A percentile compares a stretch with the other conserved stretches of the same genome.
Evolutionary conservation across 306 rosid genomes (phyloP).

Genomic region (Oxytropis ochrocephala): DNA sequence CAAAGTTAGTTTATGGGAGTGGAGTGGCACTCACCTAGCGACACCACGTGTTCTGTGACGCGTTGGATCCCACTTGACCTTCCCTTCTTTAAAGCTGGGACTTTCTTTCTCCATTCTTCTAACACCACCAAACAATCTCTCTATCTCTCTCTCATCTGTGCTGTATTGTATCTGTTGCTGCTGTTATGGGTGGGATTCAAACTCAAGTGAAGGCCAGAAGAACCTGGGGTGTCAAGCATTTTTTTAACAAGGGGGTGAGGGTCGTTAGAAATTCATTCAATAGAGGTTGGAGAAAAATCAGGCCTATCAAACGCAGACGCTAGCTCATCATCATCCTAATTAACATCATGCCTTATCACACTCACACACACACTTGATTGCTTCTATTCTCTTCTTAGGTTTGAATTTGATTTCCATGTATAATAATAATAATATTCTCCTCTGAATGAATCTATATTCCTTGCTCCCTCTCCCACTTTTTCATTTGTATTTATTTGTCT

Average conservation of each 20-base stretch:
- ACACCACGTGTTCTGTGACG: slow-evolving; percentile 32
- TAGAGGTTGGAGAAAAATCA: slow-evolving; percentile 75
- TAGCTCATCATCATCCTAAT: neutral
- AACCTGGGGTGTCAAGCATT: slow-evolving; percentile 43
- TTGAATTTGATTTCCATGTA: slow-evolving; percentile 12
- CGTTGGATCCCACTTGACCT: slow-evolving; percentile 38
- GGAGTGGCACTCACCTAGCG: neutral
- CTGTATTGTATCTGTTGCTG: too few relatives aligned
- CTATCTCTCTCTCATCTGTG: neutral
- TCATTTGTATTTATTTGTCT: neutral
- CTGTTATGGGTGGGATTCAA: slow-evolving; percentile 52
- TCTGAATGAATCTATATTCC: neutral
- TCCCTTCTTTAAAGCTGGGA: neutral
- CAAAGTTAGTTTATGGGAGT: neutral
- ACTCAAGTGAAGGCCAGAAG: slow-evolving; percentile 43
- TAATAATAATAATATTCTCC: too few relatives aligned
- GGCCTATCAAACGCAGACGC: slow-evolving; percentile 44
- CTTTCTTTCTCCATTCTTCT: neutral
- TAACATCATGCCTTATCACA: neutral
- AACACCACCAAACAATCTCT: neutral
- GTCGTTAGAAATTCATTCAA: slow-evolving; percentile 65
- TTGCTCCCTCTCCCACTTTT: neutral
- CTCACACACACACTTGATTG: neutral
- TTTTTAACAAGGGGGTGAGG: slow-evolving; percentile 55
- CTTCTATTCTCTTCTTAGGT: neutral